A percentile compares a stretch with the other conserved stretches of the same genome.
Conservation (phyloP, 371 early-diverging fungal species). For the Syncephalis fuscata region DNA sequence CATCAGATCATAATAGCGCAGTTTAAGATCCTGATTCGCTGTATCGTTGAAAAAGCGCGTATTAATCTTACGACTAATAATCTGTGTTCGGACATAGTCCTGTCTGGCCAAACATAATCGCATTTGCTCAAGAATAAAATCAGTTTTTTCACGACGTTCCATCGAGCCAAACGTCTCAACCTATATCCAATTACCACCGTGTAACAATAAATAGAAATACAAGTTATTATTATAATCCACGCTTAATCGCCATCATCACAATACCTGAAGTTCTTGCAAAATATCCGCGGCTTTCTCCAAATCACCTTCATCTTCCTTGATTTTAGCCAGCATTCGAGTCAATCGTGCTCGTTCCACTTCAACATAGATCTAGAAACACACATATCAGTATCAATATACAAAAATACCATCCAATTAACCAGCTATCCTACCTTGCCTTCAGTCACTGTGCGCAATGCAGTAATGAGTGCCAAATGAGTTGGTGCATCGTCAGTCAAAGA, state of each 20-base stretch:
- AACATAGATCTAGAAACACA: conserved; percentile 62
- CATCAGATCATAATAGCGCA: conserved; percentile 91
- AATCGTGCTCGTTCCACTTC: conserved; percentile 95
- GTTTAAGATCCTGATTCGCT: conserved; percentile 81
- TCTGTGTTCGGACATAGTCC: conserved; percentile 82
- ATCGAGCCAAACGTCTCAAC: conserved; percentile 97
- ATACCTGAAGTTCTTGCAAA: conserved; percentile 86
- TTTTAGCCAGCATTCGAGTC: conserved; percentile 68
- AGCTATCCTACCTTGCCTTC: conserved; percentile 73
- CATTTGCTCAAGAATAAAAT: conserved; percentile 97
- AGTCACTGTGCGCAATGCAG: conserved; percentile 85
- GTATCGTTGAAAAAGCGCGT: conserved; percentile 76
- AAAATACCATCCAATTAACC: not conserved
- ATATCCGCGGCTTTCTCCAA: conserved; percentile 83
- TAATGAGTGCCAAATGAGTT: conserved; percentile 81
- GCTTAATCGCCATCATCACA: too few relatives aligned
- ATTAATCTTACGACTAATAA: conserved; percentile 89
- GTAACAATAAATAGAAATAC: not conserved
- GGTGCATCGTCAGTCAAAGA: conserved; percentile 59
- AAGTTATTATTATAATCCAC: too few relatives aligned
- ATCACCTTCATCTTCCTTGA: conserved; percentile 83
- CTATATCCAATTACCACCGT: conserved; percentile 14
- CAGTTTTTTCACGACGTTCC: conserved; percentile 95
- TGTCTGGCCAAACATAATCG: conserved; percentile 80
- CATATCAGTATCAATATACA: not conserved